Conservation (phyloP, 345 rosid species). For the Arabis alpina region DNA sequence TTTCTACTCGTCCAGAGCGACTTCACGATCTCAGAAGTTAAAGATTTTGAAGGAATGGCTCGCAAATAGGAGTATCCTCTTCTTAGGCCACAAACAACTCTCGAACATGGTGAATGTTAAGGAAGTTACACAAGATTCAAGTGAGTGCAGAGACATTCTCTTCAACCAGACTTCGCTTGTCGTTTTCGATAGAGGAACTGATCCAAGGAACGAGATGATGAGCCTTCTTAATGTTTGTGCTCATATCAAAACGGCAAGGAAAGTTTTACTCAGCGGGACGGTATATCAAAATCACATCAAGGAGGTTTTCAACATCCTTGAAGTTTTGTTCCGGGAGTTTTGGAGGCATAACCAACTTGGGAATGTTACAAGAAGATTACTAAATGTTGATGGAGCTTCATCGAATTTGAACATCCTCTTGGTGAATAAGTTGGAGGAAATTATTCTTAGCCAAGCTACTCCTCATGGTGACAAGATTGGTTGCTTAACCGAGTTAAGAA, state of each 20-base stretch:
- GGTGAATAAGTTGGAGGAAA: constrained; percentile 59
- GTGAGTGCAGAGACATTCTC: constrained; percentile 57
- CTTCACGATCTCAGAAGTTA: constrained; percentile 59
- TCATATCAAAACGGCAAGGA: constrained; percentile 61
- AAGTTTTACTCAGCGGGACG: constrained; percentile 66
- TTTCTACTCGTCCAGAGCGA: constrained; percentile 53
- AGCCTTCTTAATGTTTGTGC: constrained; percentile 52
- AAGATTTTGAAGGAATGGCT: constrained; percentile 65
- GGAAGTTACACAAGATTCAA: constrained; percentile 32
- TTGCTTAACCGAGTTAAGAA: constrained; percentile 64
- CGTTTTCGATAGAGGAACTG: constrained; percentile 66
- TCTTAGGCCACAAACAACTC: constrained; percentile 68
- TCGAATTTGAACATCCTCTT: constrained; percentile 31
- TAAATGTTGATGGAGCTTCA: constrained; percentile 29
- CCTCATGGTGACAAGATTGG: constrained; percentile 55
- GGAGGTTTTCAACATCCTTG: constrained; percentile 69
- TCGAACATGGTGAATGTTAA: constrained; percentile 54
- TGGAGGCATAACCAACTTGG: neutral
- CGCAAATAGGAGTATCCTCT: constrained; percentile 57
- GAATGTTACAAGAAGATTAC: neutral
- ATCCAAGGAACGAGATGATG: constrained; percentile 58
- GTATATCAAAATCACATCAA: constrained; percentile 68
- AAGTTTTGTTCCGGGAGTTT: constrained; percentile 51
- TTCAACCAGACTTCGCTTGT: constrained; percentile 53
- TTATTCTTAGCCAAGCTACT: constrained; percentile 52